phyloP scores from a whole-genome alignment of 116 monocot genomes.

The Dioscorea cayenensis region DNA sequence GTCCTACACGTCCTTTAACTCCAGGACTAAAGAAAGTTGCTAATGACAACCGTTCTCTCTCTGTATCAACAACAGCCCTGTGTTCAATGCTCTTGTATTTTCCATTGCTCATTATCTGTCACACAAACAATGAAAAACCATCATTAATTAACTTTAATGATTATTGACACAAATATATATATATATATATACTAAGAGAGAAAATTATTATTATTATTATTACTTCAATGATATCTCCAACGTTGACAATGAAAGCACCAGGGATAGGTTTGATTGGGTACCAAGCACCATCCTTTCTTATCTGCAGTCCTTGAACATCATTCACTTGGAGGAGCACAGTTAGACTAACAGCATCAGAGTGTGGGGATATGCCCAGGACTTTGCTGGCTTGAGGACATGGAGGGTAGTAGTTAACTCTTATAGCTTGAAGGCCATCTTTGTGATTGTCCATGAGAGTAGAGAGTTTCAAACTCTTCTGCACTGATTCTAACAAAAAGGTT shows the following conservation, averaged over 20 bases:
- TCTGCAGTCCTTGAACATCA: constrained; percentile 19
- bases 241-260: constrained; percentile 17
- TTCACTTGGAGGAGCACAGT: constrained; percentile 33
- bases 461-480: constrained; percentile 11
- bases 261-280: constrained; percentile 14
- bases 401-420: constrained; percentile 30
- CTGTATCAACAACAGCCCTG: constrained; percentile 13
- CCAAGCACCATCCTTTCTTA: constrained; percentile 19
- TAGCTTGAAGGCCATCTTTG: constrained; percentile 3
- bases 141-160: neutral
- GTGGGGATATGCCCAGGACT: constrained; percentile 22
- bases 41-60: constrained; percentile 16
- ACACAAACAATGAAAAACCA: neutral
- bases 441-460: constrained; percentile 2
- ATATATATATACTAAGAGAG: neutral
- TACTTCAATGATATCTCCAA: constrained; percentile 22
- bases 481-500: neutral
- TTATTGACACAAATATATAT: neutral
- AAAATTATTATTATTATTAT: too few species aligned
- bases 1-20: constrained; percentile 1
- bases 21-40: constrained; percentile 13
- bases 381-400: constrained; percentile 17
- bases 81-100: constrained; percentile 39
- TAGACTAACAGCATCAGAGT: constrained; percentile 16
- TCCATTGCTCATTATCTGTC: constrained; percentile 30